Evolutionary conservation across 208 protist genomes (phyloP), one percentile per base, ranked within the genome.

Genomic region (Acanthamoeba triangularis): DNA sequence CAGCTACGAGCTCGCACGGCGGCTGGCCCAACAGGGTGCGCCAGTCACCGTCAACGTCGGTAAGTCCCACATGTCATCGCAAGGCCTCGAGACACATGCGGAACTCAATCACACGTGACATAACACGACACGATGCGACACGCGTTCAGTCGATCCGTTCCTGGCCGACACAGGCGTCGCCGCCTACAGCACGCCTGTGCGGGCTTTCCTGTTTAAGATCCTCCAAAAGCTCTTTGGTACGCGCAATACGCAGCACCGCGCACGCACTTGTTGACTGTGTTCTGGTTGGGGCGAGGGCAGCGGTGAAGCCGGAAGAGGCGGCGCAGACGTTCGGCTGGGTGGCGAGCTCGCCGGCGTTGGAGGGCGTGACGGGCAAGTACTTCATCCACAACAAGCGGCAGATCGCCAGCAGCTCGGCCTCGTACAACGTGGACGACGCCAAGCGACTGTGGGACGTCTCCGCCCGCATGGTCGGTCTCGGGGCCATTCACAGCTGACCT

Each of bases 361-460:
- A 20, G 41, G 76, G 76, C 44, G 76, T 84, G 2, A 84, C 76
- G 44, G 76, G 76, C 76, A 47, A 84, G 76, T 84, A 84, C 76
- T 84, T 33, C 76, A 84, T 84, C 76, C 76, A 84, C 76, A 84
- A 84, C 37, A 84, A 84, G 44, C 76, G 76, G 37, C 7, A 6
- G 20, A 56, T 84, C 25, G 8, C 44, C 3, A 84, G 76, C 76
- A 84, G 44, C 76, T 37, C 33, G 23, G 25, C 20, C 14, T 84
- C 76, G 37, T 84, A 84, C 76, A 84, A 84, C 20, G 3, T 47
- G 20, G 76, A 84, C 25, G 76, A 84, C 76, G 76, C 76, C 41
- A 84, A 56, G 47, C 3, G 76, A 18, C 76, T 84, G 37, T 84
- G 76, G 76, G 76, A 47, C 11, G 44, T 84, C 44, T 84, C 76